A percentile compares a stretch with the other conserved stretches of the same genome.
phyloP scores from a whole-genome alignment of 352 stramenopile genomes.

The Phytophthora europaea region DNA sequence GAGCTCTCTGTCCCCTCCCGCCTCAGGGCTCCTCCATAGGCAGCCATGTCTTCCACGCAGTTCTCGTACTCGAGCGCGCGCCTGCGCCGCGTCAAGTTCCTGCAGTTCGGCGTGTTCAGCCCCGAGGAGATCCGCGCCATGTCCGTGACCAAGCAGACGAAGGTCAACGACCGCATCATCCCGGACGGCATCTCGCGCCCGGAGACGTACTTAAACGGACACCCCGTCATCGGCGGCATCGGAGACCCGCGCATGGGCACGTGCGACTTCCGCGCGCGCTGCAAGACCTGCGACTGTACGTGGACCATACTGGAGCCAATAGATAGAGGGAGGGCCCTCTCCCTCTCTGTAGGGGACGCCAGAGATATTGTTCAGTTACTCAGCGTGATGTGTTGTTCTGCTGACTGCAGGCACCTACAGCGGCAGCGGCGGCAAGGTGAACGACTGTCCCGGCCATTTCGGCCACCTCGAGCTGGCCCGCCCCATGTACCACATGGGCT shows the following conservation, averaged over 20 bases:
- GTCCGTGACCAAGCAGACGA: constrained; percentile 97
- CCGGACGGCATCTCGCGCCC: constrained; percentile 95
- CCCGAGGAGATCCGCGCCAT: constrained; percentile 98
- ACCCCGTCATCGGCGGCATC: constrained; percentile 98
- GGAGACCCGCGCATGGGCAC: constrained; percentile 99
- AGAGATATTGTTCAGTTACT: background rate
- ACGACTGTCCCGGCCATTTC: constrained; percentile 99
- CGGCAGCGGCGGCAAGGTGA: constrained; percentile 93
- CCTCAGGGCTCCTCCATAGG: background rate
- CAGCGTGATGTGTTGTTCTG: background rate
- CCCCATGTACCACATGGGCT: constrained; percentile 98
- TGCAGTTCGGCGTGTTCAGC: constrained; percentile 99
- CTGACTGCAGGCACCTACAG: constrained; percentile 80
- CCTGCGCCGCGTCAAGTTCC: constrained; percentile 96
- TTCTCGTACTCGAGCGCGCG: constrained; percentile 98
- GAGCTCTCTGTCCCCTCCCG: background rate
- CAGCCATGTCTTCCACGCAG: constrained; percentile 81
- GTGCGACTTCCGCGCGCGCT: constrained; percentile 89
- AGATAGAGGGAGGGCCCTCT: background rate
- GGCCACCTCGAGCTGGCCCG: constrained; percentile 98
- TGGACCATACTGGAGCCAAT: constrained; percentile 1
- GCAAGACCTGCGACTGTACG: constrained; percentile 94
- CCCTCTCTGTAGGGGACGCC: background rate
- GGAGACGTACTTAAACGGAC: constrained; percentile 92
- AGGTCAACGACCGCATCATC: constrained; percentile 97